These are phyloP conservation scores for Citrullus amarus DNA, from an alignment of 306 rosid genomes.

Conservation along the genomic window DNA sequence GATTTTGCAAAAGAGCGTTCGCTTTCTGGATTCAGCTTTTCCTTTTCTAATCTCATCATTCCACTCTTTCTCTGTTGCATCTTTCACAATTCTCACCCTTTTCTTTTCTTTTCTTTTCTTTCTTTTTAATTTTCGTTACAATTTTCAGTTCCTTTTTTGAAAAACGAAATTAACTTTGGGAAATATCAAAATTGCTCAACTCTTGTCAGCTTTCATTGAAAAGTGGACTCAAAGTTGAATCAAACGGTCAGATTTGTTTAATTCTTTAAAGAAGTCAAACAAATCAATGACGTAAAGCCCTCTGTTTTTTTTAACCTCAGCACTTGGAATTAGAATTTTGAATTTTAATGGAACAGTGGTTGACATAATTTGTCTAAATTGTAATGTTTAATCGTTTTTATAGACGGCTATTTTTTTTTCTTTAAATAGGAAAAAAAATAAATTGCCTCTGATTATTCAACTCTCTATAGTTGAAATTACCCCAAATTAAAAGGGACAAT, in stretches of 20 bases:
- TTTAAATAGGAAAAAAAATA: no score
- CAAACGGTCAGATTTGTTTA: constrained; percentile 2
- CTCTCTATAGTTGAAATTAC: no score
- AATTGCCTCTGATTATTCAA: no score
- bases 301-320: neutral
- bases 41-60: constrained; percentile 3
- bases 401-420: no score
- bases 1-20: neutral
- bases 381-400: neutral
- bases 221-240: constrained; percentile 7
- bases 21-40: constrained; percentile 14
- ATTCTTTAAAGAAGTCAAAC: neutral
- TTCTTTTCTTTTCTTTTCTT: neutral
- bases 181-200: neutral
- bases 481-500: no score
- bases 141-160: neutral
- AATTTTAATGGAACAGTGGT: neutral
- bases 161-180: neutral
- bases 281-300: constrained; percentile 8
- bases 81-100: neutral
- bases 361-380: neutral
- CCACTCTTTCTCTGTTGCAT: constrained; percentile 3
- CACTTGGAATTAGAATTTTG: neutral
- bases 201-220: neutral
- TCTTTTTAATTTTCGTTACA: neutral